phyloP scores from a whole-genome alignment of 495 filamentous ascomycete genomes.

The Bacidia rubella region DNA sequence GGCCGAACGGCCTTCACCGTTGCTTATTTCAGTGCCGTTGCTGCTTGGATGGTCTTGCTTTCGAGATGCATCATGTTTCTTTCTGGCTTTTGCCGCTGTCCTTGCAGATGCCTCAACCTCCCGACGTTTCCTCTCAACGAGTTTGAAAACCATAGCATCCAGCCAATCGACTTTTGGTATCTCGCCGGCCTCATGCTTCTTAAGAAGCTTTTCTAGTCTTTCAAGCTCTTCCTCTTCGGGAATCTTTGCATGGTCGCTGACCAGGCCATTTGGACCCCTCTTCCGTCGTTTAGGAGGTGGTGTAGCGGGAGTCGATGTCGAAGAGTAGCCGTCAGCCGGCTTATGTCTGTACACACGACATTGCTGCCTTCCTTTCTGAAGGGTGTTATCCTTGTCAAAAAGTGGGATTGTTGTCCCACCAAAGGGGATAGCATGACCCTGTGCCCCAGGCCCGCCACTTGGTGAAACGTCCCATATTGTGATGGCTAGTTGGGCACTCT shows the following conservation, averaged over 20 bases:
- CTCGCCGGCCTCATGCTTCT: conserved; percentile 97
- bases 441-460: conserved; percentile 45
- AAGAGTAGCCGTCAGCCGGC: conserved; percentile 73
- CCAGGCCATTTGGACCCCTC: conserved; percentile 33
- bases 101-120: conserved; percentile 36
- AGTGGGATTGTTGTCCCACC: conserved; percentile 83
- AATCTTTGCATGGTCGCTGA: conserved; percentile 32
- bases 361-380: conserved; percentile 85
- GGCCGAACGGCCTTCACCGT: conserved; percentile 18
- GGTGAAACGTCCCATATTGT: conserved; percentile 93
- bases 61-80: conserved; percentile 14
- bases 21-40: conserved; percentile 21
- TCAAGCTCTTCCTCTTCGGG: conserved; percentile 61
- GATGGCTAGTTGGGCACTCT: conserved; percentile 73
- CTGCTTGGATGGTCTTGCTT: conserved; percentile 20
- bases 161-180: conserved; percentile 89
- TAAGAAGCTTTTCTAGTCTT: conserved; percentile 73
- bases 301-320: conserved; percentile 63
- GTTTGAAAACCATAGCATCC: conserved; percentile 81
- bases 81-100: conserved; percentile 19
- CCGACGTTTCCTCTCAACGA: conserved; percentile 60
- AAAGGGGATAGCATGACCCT: conserved; percentile 73
- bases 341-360: conserved; percentile 72
- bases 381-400: conserved; percentile 80
- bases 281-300: conserved; percentile 31